Evolutionary conservation across 768 basidiomycete species (phyloP), one percentile per base, ranked within the genome.

Genomic region (Clathrus columnatus): DNA sequence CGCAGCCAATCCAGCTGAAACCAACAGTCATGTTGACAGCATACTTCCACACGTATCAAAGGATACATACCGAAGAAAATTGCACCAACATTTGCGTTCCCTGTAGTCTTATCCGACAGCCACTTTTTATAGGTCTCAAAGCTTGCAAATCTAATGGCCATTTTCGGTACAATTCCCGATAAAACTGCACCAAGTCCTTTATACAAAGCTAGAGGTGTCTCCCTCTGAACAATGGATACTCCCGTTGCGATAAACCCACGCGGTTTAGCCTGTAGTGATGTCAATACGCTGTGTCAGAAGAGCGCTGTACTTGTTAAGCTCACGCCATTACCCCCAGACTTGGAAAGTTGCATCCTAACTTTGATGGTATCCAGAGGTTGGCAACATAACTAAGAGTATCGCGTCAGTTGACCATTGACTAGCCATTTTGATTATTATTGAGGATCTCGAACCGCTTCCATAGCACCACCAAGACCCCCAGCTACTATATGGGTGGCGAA

Each of bases 311-410:
- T 8, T 2, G 11, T 5, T 11, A 2, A n/a, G 4, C 36, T 67
- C 70, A 98, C 96, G 47, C 96, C 96, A 42, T 76, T 68, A 54
- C 75, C 73, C 29, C 92, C 82, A 8, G 92, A 85, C 70, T 75
- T 82, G 57, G 89, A 90, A 55, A 99, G 83, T 73, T 99, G 96
- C 96, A 99, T 99, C n/a, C 96, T 91, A 62, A 97, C 95, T 74
- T 98, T 98, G 77, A 98, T 98, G 23, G 96, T 98, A 68, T 99
- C 96, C 44, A 98, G 82, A 10, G 93, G 93, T 67, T 95, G 93
- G 69, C 93, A 95, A 64, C 69, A 77, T 57, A 90, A 67, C 87
- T 91, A 32, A 52, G n/a, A 52, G 21, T 44, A 43, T 16, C 17
- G 24, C 0, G 24, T 47, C n/a, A 10, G 51, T 27, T 46, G 11